Evolutionary conservation across 148 eudicot genomes (phyloP).

Genomic region (Bassia scoparia): DNA sequence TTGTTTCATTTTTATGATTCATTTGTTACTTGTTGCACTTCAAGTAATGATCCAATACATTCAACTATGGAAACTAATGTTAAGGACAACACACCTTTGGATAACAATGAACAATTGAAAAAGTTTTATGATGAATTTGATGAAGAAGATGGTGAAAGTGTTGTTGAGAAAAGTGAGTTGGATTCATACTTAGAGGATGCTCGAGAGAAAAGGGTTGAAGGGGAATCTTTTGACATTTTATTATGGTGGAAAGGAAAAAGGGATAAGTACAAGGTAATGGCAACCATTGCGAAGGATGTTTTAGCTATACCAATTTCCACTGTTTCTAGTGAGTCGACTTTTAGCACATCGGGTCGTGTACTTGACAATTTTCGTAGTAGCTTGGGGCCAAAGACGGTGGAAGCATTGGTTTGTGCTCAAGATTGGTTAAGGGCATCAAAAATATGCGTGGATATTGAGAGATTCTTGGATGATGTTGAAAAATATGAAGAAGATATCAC

Average conservation of each 20-base stretch:
- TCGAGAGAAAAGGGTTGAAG: not conserved
- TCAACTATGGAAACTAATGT: not conserved
- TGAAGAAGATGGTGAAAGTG: not conserved
- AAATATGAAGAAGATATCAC: no score
- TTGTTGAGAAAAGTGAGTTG: not conserved
- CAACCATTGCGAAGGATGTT: not conserved
- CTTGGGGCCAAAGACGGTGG: slow-evolving; percentile 5
- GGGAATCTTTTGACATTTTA: not conserved
- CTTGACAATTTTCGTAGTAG: slow-evolving; percentile 13
- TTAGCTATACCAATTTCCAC: not conserved
- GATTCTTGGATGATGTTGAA: no score
- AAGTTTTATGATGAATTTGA: not conserved
- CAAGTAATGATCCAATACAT: not conserved
- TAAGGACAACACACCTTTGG: no score
- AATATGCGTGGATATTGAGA: no score
- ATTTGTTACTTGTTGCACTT: not conserved
- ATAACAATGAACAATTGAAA: not conserved
- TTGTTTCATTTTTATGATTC: not conserved
- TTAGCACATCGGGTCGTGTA: slow-evolving; percentile 6
- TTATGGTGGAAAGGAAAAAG: not conserved
- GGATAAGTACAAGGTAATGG: no score
- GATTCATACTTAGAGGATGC: not conserved
- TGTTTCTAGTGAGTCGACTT: not conserved
- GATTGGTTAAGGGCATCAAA: no score
- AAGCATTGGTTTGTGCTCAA: slow-evolving; percentile 13